Base-by-base conservation (phyloP, 192 early-diverging fungal species). In the Coemansia sp. region DNA sequence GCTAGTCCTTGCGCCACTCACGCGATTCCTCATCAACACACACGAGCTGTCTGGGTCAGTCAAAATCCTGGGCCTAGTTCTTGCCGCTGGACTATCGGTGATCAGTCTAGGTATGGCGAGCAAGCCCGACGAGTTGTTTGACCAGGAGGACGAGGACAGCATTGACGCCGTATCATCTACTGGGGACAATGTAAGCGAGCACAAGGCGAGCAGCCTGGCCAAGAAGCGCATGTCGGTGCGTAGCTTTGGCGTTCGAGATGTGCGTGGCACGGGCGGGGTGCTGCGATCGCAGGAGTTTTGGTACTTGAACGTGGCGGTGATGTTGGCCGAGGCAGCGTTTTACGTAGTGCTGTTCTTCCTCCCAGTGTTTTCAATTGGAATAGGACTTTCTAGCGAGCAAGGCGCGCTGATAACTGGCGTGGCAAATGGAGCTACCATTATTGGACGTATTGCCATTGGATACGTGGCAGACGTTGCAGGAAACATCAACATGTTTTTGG, bases 361-460 rank as follows among this genome's bases (percentile, higher is more conserved):
- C 29, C 75, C 85, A 64, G 83, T 84, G 3, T 89, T 84, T 67
- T 82, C 86, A 11, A 67, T 86, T 67, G 80, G 80, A 67, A 85
- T 87, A 53, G 89, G 88, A 12, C 77, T 90, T 34, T 78, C 87
- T 7, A 72, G 80, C 46, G 74, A 81, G 58, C 74, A 86, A 32
- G 89, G 87, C 15, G 89, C 89, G 20, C 77, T 91, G 71, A 84
- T 88, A 32, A 74, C 87, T 36, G 86, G 87, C 32, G 72, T 92
- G 38, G 83, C 87, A 24, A 92, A 91, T 67, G 89, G 85, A 22
- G 88, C 88, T 5, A 83, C 86, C 1, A 87, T 85, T 59, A 55
- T 88, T 6, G 91, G 91, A 5, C 84, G 91, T 50, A 79, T 92
- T 61, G 63, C 84, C 8, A 84, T 89, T 36, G 91, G 91, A 2